These are phyloP conservation scores for Saccharomyces mikatae DNA, from an alignment of 805 yeast species.

Conservation along the genomic window DNA sequence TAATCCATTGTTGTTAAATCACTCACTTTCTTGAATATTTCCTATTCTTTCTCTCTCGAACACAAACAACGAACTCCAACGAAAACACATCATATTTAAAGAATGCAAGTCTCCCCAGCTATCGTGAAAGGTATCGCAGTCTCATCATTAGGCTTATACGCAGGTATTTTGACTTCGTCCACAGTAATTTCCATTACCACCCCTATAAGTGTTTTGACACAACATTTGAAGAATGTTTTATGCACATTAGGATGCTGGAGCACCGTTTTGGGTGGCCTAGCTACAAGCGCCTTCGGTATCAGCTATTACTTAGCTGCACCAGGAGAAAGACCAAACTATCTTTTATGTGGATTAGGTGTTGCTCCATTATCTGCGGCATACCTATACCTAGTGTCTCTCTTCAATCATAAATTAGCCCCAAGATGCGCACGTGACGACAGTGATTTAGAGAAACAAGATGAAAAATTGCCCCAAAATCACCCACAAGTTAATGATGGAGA, in stretches of 20 bases:
- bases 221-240: slow-evolving; percentile 13
- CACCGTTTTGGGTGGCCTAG: slow-evolving; percentile 37
- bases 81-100: background rate
- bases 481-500: slow-evolving; percentile 6
- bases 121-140: slow-evolving; percentile 58
- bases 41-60: background rate
- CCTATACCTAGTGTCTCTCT: slow-evolving; percentile 2
- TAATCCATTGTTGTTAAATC: background rate
- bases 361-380: slow-evolving; percentile 10
- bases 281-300: slow-evolving; percentile 44
- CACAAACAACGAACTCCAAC: background rate
- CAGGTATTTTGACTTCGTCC: slow-evolving; percentile 38
- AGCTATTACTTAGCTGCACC: slow-evolving; percentile 33
- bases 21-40: background rate
- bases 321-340: background rate
- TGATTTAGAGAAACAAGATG: background rate
- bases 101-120: slow-evolving; percentile 44
- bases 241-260: slow-evolving; percentile 19
- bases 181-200: slow-evolving; percentile 28
- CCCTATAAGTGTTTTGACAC: slow-evolving; percentile 13
- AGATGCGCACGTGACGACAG: background rate
- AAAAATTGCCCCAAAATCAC: slow-evolving; percentile 9
- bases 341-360: slow-evolving; percentile 8
- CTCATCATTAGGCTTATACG: slow-evolving; percentile 57
- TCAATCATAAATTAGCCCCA: background rate